These are phyloP conservation scores for Amaranthus tricolor DNA, from an alignment of 179 eudicot genomes.

Conservation along the genomic window DNA sequence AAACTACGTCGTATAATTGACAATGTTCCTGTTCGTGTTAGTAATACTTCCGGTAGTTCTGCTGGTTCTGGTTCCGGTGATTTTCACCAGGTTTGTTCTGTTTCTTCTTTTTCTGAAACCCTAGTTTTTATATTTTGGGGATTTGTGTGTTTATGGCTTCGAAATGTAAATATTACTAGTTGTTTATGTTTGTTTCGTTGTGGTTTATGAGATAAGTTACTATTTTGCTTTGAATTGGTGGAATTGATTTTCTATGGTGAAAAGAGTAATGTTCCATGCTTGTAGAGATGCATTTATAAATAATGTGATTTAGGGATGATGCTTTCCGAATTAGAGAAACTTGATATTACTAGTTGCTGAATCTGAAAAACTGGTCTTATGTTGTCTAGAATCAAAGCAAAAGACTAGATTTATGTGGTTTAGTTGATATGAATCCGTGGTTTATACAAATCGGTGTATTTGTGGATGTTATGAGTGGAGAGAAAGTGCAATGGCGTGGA, in stretches of 20 bases:
- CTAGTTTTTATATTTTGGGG: not conserved
- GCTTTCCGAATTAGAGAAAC: no score
- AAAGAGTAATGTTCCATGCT: not conserved
- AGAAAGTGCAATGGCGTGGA: not conserved
- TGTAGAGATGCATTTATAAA: not conserved
- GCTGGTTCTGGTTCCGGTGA: constrained; percentile 99
- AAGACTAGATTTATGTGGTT: not conserved
- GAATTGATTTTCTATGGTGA: not conserved
- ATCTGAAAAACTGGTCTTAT: not conserved
- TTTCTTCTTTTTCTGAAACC: not conserved
- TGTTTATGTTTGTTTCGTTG: no score
- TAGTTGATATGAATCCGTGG: not conserved
- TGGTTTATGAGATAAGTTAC: no score
- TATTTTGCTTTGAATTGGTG: no score
- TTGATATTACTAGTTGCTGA: not conserved
- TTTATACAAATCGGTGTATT: not conserved
- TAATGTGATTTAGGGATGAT: constrained; percentile 4
- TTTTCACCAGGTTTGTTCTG: constrained; percentile 70
- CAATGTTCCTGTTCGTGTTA: constrained; percentile 92
- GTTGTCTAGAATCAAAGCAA: not conserved
- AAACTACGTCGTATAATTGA: constrained; percentile 86
- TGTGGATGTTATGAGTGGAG: not conserved
- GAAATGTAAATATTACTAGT: not conserved
- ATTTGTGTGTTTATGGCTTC: not conserved
- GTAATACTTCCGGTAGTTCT: constrained; percentile 91